Percentiles rank a stretch among this genome's conserved stretches.
These are phyloP conservation scores for Rhododendron ferrugineum DNA, from an alignment of 148 eudicot genomes.

Conservation along the genomic window DNA sequence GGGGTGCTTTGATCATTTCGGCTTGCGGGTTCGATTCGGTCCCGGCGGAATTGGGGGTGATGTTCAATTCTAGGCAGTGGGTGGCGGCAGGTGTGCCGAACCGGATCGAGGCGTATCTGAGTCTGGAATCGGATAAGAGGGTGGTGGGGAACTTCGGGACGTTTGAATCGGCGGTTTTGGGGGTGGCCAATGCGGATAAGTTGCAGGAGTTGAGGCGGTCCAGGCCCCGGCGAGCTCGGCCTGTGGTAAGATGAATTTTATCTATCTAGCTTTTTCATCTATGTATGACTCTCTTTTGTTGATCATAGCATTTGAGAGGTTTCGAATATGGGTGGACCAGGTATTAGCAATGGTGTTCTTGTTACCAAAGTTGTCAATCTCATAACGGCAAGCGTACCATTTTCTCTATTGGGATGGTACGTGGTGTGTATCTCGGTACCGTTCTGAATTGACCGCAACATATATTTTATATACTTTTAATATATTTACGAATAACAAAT, in stretches of 20 bases:
- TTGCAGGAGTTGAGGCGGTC: constrained; percentile 50
- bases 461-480: too few species aligned
- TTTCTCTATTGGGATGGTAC: too few species aligned
- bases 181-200: constrained; percentile 66
- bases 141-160: constrained; percentile 77
- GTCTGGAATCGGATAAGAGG: constrained; percentile 63
- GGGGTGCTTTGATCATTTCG: constrained; percentile 59
- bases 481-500: not conserved
- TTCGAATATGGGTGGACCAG: too few species aligned
- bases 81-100: constrained; percentile 28
- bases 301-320: not conserved
- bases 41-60: constrained; percentile 74
- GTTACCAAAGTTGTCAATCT: not conserved
- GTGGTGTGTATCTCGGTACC: not conserved
- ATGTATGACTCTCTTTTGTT: not conserved
- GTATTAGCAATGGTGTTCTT: not conserved
- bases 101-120: constrained; percentile 61
- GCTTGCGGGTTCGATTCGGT: constrained; percentile 92
- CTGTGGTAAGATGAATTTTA: constrained; percentile 33
- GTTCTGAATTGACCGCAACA: not conserved
- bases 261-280: not conserved
- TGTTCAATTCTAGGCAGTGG: constrained; percentile 63
- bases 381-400: too few species aligned
- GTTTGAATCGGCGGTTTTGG: constrained; percentile 76
- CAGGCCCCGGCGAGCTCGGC: constrained; percentile 50